These are phyloP conservation scores for Boletus speciosus DNA, from an alignment of 768 basidiomycete species.

Conservation along the genomic window DNA sequence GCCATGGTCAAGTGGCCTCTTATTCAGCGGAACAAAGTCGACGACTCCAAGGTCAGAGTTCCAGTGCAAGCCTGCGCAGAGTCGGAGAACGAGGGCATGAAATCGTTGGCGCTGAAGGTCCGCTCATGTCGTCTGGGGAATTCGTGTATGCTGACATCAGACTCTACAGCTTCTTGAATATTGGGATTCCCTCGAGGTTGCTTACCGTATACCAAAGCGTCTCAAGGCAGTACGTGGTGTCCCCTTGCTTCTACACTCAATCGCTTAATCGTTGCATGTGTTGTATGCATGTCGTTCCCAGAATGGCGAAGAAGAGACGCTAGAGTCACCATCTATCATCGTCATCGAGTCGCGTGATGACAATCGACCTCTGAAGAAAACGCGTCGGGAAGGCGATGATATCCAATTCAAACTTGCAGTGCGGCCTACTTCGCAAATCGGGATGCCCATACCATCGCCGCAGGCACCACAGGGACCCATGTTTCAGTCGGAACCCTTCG, in stretches of 20 bases:
- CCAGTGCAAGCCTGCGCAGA: conserved; percentile 55
- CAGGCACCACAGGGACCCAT: neutral
- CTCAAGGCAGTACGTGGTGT: conserved; percentile 36
- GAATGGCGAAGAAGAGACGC: conserved; percentile 32
- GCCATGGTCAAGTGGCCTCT: conserved; percentile 79
- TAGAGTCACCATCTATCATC: conserved; percentile 17
- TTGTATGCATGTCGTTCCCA: neutral
- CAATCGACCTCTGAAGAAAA: conserved; percentile 31
- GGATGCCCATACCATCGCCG: neutral
- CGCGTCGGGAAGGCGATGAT: conserved; percentile 28
- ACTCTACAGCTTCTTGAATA: conserved; percentile 61
- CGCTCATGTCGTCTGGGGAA: conserved; percentile 8
- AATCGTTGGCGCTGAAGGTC: conserved; percentile 62
- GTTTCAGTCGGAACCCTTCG: neutral
- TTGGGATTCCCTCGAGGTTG: conserved; percentile 76
- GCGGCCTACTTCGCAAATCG: neutral
- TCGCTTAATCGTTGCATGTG: conserved; percentile 1
- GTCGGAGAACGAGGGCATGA: conserved; percentile 55
- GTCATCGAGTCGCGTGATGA: conserved; percentile 25
- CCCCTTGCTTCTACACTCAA: neutral
- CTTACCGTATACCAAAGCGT: conserved; percentile 84
- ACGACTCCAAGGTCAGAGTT: conserved; percentile 70
- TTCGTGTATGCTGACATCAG: neutral
- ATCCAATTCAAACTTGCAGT: conserved; percentile 17
- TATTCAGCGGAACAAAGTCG: conserved; percentile 85